Evolutionary conservation across 2,329 filamentous ascomycete genomes (phyloP), one percentile per base, ranked within the genome.

Genomic region (Colletotrichum salicis): DNA sequence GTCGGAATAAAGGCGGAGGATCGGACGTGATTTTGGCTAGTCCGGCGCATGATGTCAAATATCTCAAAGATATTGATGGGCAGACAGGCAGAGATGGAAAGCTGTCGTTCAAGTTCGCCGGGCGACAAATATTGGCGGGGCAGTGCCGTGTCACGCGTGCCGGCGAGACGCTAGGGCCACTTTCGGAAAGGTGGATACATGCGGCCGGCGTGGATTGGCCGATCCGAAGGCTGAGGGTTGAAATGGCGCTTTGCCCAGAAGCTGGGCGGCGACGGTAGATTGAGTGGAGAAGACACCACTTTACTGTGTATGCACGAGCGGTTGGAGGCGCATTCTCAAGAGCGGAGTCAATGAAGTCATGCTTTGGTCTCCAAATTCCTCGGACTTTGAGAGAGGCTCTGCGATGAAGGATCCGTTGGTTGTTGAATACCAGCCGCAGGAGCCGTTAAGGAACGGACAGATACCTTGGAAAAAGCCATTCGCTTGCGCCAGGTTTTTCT

Each of bases 61-160:
- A 13, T 13, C 11, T 24, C 27, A 22, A 54, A 59, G 41, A 57
- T 55, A 45, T 29, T 24, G 68, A 59, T 59, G 31, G 51, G 24
- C 29, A 54, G 31, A 27, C 35, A 13, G 11, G 41, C 27, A 31
- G 31, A 52, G 31, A 29, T 52, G 35, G 19, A n/a, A 22, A 41
- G 37, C 41, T 22, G 3, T 31, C 24, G 11, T 19, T 22, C 45
- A 8, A 67, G 61, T 64, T 37, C 54, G 59, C 67, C 69, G 65
- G 69, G 69, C 65, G 69, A 71, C 59, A 64, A 24, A 60, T 41
- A n/a, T 33, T 59, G 48, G 65, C 24, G 29, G 31, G 70, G 70
- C 70, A 64, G 65, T 72, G 65, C 55, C 65, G 54, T 55, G 59
- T 70, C 70, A 72, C 59, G 65, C 54, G 70, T 64, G 65, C 66